phyloP scores from a whole-genome alignment of 495 filamentous ascomycete genomes.

The Staphylotrichum longicolle region DNA sequence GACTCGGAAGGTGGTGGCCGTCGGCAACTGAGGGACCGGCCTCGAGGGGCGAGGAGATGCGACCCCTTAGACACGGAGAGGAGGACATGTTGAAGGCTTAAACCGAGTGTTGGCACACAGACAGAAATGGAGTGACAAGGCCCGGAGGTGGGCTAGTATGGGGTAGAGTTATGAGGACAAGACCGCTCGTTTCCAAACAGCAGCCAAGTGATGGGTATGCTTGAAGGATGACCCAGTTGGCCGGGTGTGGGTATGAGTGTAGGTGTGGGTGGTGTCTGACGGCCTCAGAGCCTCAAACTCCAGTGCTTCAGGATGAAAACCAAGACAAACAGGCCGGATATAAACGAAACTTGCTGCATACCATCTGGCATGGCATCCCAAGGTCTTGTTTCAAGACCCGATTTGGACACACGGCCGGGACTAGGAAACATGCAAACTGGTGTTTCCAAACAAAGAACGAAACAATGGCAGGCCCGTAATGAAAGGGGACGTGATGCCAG shows the following conservation, averaged over 20 bases:
- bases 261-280: neutral
- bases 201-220: neutral
- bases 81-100: neutral
- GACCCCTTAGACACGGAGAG: constrained; percentile 37
- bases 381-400: constrained; percentile 13
- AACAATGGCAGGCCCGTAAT: constrained; percentile 1
- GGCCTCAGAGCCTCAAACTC: constrained; percentile 1
- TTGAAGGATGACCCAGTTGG: neutral
- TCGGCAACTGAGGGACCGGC: constrained; percentile 52
- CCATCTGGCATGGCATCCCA: constrained; percentile 3
- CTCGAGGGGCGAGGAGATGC: constrained; percentile 56
- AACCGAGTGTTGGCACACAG: neutral
- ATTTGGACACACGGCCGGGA: constrained; percentile 1
- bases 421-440: neutral
- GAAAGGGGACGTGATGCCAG: neutral
- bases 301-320: neutral
- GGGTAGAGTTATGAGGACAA: neutral
- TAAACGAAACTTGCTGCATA: constrained; percentile 6
- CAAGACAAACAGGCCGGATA: constrained; percentile 9
- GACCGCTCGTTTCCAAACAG: neutral
- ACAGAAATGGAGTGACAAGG: neutral
- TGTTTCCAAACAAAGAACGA: constrained; percentile 15
- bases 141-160: too few species aligned
- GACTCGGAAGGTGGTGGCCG: constrained; percentile 44
- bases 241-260: too few species aligned